Evolutionary conservation across 1,284 basidiomycete species (phyloP).

Genomic region (Inonotus obliquus): DNA sequence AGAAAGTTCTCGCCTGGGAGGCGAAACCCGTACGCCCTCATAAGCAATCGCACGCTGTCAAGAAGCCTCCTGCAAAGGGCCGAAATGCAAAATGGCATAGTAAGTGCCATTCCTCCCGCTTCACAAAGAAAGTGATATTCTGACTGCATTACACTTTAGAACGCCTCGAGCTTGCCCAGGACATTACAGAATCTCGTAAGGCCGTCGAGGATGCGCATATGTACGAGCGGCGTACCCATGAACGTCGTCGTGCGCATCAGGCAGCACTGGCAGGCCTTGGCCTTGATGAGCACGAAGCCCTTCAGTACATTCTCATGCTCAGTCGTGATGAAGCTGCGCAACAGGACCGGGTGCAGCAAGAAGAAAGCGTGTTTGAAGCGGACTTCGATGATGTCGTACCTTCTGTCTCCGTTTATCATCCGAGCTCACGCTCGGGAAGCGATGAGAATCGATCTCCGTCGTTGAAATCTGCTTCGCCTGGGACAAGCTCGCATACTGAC

Average conservation of each 20-base stretch:
- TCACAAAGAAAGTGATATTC: conserved; percentile 22
- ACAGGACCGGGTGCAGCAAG: conserved; percentile 22
- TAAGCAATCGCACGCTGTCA: conserved; percentile 31
- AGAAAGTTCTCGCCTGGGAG: conserved; percentile 65
- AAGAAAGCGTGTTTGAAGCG: conserved; percentile 53
- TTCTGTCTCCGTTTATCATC: conserved; percentile 19
- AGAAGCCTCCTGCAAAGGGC: conserved; percentile 28
- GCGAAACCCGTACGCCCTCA: conserved; percentile 41
- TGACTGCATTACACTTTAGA: conserved; percentile 34
- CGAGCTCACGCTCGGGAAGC: conserved; percentile 16
- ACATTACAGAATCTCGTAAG: conserved; percentile 56
- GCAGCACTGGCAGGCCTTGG: conserved; percentile 59
- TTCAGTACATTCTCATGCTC: conserved; percentile 83
- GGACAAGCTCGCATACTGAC: conserved; percentile 34
- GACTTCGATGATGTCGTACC: conserved; percentile 47
- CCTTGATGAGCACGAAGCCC: conserved; percentile 70
- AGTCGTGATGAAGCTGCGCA: conserved; percentile 68
- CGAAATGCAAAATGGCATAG: conserved; percentile 45
- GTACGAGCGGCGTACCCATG: conserved; percentile 34
- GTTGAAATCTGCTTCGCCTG: neutral
- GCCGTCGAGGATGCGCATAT: conserved; percentile 48
- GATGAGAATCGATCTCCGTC: conserved; percentile 17
- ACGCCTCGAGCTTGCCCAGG: conserved; percentile 58
- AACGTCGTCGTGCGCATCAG: conserved; percentile 52
- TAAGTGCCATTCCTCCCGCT: conserved; percentile 34